Conservation (phyloP, 805 yeast species). For the Saturnispora halmiae region DNA sequence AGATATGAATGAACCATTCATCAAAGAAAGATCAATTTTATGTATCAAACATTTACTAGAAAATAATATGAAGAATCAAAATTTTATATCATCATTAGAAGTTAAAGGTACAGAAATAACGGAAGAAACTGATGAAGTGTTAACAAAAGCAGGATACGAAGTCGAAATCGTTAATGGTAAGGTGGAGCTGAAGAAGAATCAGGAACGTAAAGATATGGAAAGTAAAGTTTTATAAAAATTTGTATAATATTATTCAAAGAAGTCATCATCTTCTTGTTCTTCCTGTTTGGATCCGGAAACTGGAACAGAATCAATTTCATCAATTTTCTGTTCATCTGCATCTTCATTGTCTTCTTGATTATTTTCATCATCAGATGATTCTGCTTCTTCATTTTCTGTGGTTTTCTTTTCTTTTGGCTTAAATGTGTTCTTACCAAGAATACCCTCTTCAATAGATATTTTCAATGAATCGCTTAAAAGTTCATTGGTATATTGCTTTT, state of each 20-base stretch:
- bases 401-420: conserved; percentile 9
- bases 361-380: conserved; percentile 14
- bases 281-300: not conserved
- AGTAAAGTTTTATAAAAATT: conserved; percentile 13
- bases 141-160: conserved; percentile 66
- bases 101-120: conserved; percentile 59
- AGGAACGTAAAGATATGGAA: conserved; percentile 5
- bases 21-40: conserved; percentile 74
- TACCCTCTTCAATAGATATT: conserved; percentile 38
- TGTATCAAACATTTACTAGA: conserved; percentile 64
- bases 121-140: conserved; percentile 36
- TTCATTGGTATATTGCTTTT: conserved; percentile 43
- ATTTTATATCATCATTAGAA: conserved; percentile 66
- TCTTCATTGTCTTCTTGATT: conserved; percentile 3
- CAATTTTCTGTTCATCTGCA: conserved; percentile 1
- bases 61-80: conserved; percentile 61
- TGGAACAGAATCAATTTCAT: conserved; percentile 14
- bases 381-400: conserved; percentile 9
- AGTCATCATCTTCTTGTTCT: conserved; percentile 27
- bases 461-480: conserved; percentile 48
- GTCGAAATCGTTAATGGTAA: conserved; percentile 67
- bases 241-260: conserved; percentile 22
- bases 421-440: conserved; percentile 25
- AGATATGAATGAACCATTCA: conserved; percentile 82
- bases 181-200: conserved; percentile 39